Base-by-base conservation (phyloP, 2,329 filamentous ascomycete species). In the Trichoderma polysporum region DNA sequence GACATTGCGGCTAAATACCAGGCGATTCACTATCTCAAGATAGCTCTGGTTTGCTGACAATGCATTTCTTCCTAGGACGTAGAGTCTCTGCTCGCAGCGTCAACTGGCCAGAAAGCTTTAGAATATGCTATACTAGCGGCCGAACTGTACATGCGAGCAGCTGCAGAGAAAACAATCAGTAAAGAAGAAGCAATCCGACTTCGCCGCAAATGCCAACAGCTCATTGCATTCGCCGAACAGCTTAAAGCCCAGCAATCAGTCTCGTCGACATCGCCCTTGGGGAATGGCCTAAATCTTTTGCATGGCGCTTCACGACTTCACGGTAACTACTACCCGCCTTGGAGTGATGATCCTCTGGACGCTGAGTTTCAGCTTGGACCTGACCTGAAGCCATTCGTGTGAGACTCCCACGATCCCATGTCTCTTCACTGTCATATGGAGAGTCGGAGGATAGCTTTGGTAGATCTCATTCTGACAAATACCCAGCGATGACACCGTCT, bases 311-410 rank as follows among this genome's bases (percentile, higher is more conserved):
- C 94, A 4, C 90, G 88, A 65, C 83, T 99, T 22, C 92, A 97
- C 75, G 92, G 91, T 0, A 91, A 89, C 73, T 84, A 90, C 22
- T 98, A 97, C 71, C 93, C 91, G 12, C 93, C 91, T 0, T 99
- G 95, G 95, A 85, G 85, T n/a, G 78, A 78, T 2, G 82, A 88
- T 31, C 90, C 92, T 1, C 75, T 78, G 3, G 76, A 85, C 0
- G 77, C 83, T 4, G 86, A 91, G 33, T 97, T 97, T 71, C 77
- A 82, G 35, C 77, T 83, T 31, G 71, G 75, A 6, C 76, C 82
- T 3, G 83, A 81, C n/a, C 80, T 81, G 45, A 76, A 78, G 7
- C 76, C 80, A n/a, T 97, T 90, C 75, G 84, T 79, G 91, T 92
- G 84, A 71, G 85, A 4, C 25, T 7, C 17, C 31, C n/a, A 39